Evolutionary conservation across 2,329 filamentous ascomycete genomes (phyloP).

Genomic region (Calonectria crousiana): DNA sequence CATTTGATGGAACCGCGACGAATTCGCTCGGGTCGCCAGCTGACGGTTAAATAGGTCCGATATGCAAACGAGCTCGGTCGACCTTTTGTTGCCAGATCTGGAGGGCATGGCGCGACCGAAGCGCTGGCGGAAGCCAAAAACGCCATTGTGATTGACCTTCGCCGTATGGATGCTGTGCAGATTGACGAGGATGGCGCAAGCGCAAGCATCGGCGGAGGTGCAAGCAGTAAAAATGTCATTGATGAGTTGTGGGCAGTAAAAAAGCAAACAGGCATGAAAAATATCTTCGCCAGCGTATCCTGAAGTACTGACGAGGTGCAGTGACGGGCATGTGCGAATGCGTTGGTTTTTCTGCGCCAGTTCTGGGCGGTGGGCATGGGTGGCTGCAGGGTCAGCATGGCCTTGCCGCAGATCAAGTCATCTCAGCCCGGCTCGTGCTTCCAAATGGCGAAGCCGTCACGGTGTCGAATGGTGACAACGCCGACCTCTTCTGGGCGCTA

Average conservation of each 20-base stretch:
- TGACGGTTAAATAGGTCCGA: constrained; percentile 11
- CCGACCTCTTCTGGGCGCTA: constrained; percentile 55
- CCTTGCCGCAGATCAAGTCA: constrained; percentile 26
- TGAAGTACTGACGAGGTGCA: not conserved
- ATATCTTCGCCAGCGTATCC: too few relatives aligned
- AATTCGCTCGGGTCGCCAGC: too few relatives aligned
- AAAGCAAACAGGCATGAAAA: constrained; percentile 31
- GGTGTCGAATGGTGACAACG: constrained; percentile 7
- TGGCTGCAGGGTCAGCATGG: constrained; percentile 34
- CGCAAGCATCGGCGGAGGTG: constrained; percentile 22
- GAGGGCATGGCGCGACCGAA: constrained; percentile 31
- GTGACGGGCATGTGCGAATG: constrained; percentile 11
- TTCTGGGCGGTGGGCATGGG: constrained; percentile 30
- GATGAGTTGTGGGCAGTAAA: constrained; percentile 16
- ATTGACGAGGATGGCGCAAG: constrained; percentile 7
- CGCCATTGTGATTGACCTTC: constrained; percentile 24
- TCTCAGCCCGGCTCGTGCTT: constrained; percentile 25
- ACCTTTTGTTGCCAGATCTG: constrained; percentile 30
- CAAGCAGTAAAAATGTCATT: constrained; percentile 24
- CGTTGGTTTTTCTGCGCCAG: not conserved
- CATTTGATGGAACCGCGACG: too few relatives aligned
- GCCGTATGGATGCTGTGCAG: not conserved
- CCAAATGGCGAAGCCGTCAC: constrained; percentile 25
- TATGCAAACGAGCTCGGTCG: constrained; percentile 25
- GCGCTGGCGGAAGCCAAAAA: constrained; percentile 26